These are phyloP conservation scores for Pleurotus cornucopiae DNA, from an alignment of 768 basidiomycete species.

Conservation along the genomic window DNA sequence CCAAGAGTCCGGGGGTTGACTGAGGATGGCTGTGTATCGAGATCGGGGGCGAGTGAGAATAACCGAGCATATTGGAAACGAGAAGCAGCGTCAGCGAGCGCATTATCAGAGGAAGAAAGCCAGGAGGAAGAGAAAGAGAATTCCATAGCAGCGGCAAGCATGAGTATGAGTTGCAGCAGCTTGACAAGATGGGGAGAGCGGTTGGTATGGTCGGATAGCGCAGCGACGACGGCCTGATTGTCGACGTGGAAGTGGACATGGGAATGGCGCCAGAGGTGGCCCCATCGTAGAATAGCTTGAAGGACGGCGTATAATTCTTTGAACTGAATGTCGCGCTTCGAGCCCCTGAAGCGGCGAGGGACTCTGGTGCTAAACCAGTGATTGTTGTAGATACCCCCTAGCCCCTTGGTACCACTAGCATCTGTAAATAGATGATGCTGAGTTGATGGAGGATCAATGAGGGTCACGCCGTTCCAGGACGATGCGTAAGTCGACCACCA, in stretches of 20 bases:
- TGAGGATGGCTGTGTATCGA: conserved; percentile 13
- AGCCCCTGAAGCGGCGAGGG: conserved; percentile 18
- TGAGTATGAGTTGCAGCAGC: conserved; percentile 12
- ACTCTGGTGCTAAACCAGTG: conserved; percentile 21
- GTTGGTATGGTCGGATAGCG: conserved; percentile 12
- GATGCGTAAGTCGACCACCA: conserved; percentile 27
- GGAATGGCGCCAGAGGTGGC: conserved; percentile 14
- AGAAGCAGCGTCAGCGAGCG: conserved; percentile 23
- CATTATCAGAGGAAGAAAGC: conserved; percentile 17
- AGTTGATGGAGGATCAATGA: conserved; percentile 11
- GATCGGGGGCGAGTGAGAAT: conserved; percentile 20
- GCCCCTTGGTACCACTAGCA: conserved; percentile 26
- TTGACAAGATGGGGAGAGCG: conserved; percentile 10
- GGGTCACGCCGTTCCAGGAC: conserved; percentile 26
- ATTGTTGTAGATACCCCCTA: conserved; percentile 19
- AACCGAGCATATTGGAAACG: conserved; percentile 20
- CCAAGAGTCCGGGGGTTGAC: conserved; percentile 16
- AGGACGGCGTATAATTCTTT: conserved; percentile 28
- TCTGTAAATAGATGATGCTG: conserved; percentile 23
- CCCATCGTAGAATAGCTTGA: conserved; percentile 25
- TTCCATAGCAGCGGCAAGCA: conserved; percentile 15
- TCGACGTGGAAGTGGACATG: conserved; percentile 26
- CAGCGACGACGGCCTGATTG: conserved; percentile 11
- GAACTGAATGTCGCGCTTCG: conserved; percentile 23
- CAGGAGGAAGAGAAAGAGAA: conserved; percentile 21